A percentile compares a stretch with the other conserved stretches of the same genome.
These are phyloP conservation scores for Leccinellum luteum DNA, from an alignment of 768 basidiomycete genomes.

Conservation along the genomic window DNA sequence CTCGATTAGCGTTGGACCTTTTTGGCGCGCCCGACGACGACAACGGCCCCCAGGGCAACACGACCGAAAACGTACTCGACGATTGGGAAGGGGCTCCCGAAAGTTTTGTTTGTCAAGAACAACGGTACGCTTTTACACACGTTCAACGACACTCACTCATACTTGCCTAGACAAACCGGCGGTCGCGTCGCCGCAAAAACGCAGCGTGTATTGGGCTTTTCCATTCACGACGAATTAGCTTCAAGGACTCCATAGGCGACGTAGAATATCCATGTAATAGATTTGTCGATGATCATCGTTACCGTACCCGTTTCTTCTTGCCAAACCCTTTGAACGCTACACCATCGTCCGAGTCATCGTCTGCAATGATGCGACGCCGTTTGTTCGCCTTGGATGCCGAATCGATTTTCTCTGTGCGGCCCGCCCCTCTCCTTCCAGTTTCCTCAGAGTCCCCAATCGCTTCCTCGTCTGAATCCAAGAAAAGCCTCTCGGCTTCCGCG, in stretches of 20 bases:
- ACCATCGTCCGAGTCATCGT: conserved; percentile 72
- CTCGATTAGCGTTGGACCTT: conserved; percentile 90
- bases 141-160: neutral
- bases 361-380: conserved; percentile 40
- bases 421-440: neutral
- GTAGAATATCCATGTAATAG: conserved; percentile 5
- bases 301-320: conserved; percentile 27
- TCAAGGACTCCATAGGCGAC: conserved; percentile 5
- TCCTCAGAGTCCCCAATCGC: neutral
- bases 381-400: conserved; percentile 14
- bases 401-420: conserved; percentile 6
- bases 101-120: conserved; percentile 97
- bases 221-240: conserved; percentile 69
- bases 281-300: neutral
- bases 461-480: conserved; percentile 52
- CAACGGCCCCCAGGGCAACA: conserved; percentile 38
- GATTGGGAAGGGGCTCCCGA: conserved; percentile 98
- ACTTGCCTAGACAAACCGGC: conserved; percentile 64
- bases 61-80: conserved; percentile 75
- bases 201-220: conserved; percentile 80
- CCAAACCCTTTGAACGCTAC: conserved; percentile 67
- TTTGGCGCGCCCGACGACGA: conserved; percentile 80
- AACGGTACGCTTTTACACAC: conserved; percentile 49
- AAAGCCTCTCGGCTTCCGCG: conserved; percentile 38
- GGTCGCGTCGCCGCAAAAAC: conserved; percentile 89